These are phyloP conservation scores for Sugiyamaella castrensis DNA, from an alignment of 1,139 yeast genomes.

Conservation along the genomic window DNA sequence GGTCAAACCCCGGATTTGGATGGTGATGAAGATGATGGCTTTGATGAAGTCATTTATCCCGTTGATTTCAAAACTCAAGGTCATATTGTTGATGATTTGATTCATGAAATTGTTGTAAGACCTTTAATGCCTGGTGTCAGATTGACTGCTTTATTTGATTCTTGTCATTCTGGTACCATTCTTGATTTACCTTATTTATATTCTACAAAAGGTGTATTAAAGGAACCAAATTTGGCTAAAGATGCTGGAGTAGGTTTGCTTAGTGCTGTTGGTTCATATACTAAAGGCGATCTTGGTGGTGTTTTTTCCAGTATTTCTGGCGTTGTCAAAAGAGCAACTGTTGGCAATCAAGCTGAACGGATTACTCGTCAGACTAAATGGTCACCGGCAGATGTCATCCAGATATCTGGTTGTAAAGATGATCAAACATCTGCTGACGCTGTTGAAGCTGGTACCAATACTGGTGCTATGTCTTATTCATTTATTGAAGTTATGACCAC, in stretches of 20 bases:
- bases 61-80: slow-evolving; percentile 77
- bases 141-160: slow-evolving; percentile 84
- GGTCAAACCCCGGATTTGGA: slow-evolving; percentile 75
- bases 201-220: slow-evolving; percentile 85
- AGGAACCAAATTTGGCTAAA: slow-evolving; percentile 83
- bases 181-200: slow-evolving; percentile 86
- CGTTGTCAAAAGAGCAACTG: slow-evolving; percentile 48
- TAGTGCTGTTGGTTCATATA: slow-evolving; percentile 67
- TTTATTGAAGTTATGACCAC: slow-evolving; percentile 67
- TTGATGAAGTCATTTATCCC: slow-evolving; percentile 88
- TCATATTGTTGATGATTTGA: slow-evolving; percentile 75
- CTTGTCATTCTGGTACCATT: slow-evolving; percentile 92
- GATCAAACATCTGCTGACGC: slow-evolving; percentile 81
- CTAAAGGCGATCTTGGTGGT: slow-evolving; percentile 63
- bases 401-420: slow-evolving; percentile 89
- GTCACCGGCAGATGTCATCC: slow-evolving; percentile 84
- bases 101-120: slow-evolving; percentile 78
- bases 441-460: slow-evolving; percentile 66
- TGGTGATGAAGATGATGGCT: slow-evolving; percentile 91
- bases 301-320: slow-evolving; percentile 49
- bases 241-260: slow-evolving; percentile 80
- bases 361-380: slow-evolving; percentile 57
- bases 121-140: slow-evolving; percentile 80
- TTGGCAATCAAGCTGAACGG: slow-evolving; percentile 42
- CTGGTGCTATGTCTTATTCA: slow-evolving; percentile 96